Evolutionary conservation across 2,329 filamentous ascomycete species (phyloP).

Genomic region (Diaporthe sp.): DNA sequence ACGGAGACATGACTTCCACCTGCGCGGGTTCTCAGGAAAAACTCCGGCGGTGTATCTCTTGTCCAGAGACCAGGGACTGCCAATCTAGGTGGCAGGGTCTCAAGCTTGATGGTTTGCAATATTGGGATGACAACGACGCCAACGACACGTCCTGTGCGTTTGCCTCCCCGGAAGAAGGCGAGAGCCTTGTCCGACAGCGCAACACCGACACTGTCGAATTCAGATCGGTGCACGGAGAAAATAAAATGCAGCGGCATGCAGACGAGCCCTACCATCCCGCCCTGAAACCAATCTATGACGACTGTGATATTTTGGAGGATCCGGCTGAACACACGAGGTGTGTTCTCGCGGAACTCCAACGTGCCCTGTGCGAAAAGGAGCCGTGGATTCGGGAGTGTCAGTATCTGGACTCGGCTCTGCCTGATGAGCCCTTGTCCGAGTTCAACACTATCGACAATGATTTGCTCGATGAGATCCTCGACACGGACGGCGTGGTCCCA

Average conservation of each 20-base stretch:
- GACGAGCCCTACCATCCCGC: background rate
- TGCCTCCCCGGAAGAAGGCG: background rate
- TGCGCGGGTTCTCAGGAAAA: too few relatives aligned
- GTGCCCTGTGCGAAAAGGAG: background rate
- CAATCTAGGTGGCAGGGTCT: too few relatives aligned
- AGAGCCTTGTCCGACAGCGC: background rate
- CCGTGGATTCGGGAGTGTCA: background rate
- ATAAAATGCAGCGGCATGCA: background rate
- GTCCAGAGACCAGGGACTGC: too few relatives aligned
- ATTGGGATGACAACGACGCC: background rate
- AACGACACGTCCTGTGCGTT: background rate
- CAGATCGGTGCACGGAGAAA: background rate
- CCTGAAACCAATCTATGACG: background rate
- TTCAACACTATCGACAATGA: background rate
- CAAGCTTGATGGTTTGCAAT: too few relatives aligned
- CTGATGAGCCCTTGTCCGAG: background rate
- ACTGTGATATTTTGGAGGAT: background rate
- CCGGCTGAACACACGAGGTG: background rate
- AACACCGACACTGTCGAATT: too few relatives aligned
- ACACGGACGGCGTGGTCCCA: background rate
- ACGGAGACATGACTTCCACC: too few relatives aligned
- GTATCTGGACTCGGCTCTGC: background rate
- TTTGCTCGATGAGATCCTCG: background rate
- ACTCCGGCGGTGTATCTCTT: too few relatives aligned
- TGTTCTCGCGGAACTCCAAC: background rate